Conservation (phyloP, 2,329 filamentous ascomycete genomes). For the Diplodia seriata region DNA sequence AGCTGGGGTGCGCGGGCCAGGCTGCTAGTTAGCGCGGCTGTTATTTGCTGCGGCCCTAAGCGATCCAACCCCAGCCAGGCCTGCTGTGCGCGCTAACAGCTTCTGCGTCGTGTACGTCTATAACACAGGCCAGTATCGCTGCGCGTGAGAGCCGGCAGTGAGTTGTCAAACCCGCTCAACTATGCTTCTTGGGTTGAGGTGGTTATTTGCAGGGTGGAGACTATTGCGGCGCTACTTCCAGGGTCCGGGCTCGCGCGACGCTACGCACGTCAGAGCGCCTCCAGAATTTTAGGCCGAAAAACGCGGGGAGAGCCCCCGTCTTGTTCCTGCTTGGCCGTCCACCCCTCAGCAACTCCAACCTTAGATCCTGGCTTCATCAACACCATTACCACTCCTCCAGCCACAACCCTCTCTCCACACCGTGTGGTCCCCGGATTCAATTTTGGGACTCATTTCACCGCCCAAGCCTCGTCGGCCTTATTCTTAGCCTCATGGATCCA, state of each 20-base stretch:
- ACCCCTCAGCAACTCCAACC: not conserved
- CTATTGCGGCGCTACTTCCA: constrained; percentile 3
- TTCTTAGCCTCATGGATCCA: not conserved
- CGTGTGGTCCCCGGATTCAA: not conserved
- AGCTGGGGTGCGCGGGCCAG: constrained; percentile 1
- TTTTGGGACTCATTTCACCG: not conserved
- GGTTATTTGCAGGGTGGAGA: not conserved
- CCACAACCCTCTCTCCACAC: not conserved
- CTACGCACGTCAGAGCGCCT: not conserved
- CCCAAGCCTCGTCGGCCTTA: constrained; percentile 5
- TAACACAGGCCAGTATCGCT: not conserved
- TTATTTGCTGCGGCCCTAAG: constrained; percentile 1
- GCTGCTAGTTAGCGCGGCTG: not conserved
- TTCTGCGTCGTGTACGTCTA: not conserved
- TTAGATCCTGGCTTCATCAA: not conserved
- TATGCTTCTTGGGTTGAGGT: not conserved
- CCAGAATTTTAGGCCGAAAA: not conserved
- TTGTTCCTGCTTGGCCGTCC: not conserved
- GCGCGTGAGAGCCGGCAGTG: not conserved
- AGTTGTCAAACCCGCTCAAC: not conserved
- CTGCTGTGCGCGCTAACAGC: not conserved
- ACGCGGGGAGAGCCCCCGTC: constrained; percentile 13
- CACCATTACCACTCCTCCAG: not conserved
- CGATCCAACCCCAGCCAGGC: not conserved
- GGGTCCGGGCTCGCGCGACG: not conserved